Evolutionary conservation across 352 stramenopile species (phyloP), one percentile per base, ranked within the genome.

Genomic region (Pythium grandisporangium): DNA sequence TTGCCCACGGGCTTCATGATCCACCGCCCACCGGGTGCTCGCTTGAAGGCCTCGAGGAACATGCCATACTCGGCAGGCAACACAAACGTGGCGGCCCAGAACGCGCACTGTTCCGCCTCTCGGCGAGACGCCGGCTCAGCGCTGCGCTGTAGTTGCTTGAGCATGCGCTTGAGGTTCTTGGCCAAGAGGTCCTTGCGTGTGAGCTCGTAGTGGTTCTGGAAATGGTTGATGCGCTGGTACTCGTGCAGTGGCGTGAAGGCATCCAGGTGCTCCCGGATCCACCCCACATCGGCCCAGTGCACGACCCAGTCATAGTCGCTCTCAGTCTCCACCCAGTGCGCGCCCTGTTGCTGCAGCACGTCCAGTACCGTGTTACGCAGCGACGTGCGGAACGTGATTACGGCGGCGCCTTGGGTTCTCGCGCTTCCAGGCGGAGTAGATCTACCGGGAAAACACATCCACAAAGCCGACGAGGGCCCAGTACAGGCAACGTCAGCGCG

Each of bases 1-100:
- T 78, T 87, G 5, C 88, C 88, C 13, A 96, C 86, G 8, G 88
- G 89, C 46, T 97, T 97, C 88, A 97, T 96, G 50, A 97, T 97
- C 89, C 89, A 96, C 17, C 84, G 68, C 0, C 64, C 71, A 37
- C 76, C 66, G 7, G 67, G 47, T n/a, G 62, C 63, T 2, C 64
- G 54, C 36, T 81, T 81, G 54, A 82, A 84, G 21, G 76, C 66
- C 45, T 87, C 74, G 6, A 82, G 32, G 42, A 84, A 84, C 61
- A 84, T 70, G 16, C 69, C 70, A 42, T 96, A 97, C 45, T 96
- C 87, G 26, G 79, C 58, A 12, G 88, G 85, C 23, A 96, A 56
- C 33, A 96, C 80, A 53, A 96, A 97, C 21, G 70, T 86, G 27
- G 66, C 45, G 4, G 66, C 55, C 66, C 68, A 83, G 44, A 84